Base-by-base conservation (phyloP, 768 basidiomycete species). In the Thelephora ganbajun region DNA sequence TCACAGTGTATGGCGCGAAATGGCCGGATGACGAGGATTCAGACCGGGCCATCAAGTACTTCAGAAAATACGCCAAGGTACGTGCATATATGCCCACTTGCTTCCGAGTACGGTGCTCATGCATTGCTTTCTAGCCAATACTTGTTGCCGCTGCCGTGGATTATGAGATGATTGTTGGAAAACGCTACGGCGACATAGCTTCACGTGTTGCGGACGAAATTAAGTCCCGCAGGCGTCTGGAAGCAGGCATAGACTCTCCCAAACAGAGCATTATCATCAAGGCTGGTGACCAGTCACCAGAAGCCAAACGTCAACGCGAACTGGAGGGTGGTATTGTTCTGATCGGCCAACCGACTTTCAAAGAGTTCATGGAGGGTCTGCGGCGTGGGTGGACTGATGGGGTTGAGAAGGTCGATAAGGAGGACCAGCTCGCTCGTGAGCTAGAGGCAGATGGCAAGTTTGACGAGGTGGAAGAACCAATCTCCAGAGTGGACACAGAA, bases 31-130 rank as follows among this genome's bases (percentile, higher is more conserved):
- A 99, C 62, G 89, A 93, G 56, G 92, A 97, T 60, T 79, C 81
- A 52, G 80, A 92, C 60, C 76, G 85, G 50, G 74, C 80, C 48
- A 68, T 88, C 61, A 80, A 72, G 66, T 89, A 90, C 69, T 98
- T 98, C 70, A 83, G 87, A 63, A 90, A 87, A 71, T 98, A 96
- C 66, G 79, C 97, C 69, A 94, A 96, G 84, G 96, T 96, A 53
- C 53, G 78, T 57, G 41, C 48, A 46, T 47, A 35, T 47, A n/a
- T 48, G 30, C 11, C 44, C 1, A 35, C 26, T 49, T 54, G 46
- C 53, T 57, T 52, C 52, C 13, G 2, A 9, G 33, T 44, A 18
- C 49, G 37, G 42, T 44, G 41, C 26, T 43, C 43, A 35, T 35
- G 53, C 35, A 33, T 37, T 47, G 55, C 41, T 42, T 45, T 49